These are phyloP conservation scores for Plasmodium gonderi DNA, from an alignment of 169 alveolate genomes.

Conservation along the genomic window DNA sequence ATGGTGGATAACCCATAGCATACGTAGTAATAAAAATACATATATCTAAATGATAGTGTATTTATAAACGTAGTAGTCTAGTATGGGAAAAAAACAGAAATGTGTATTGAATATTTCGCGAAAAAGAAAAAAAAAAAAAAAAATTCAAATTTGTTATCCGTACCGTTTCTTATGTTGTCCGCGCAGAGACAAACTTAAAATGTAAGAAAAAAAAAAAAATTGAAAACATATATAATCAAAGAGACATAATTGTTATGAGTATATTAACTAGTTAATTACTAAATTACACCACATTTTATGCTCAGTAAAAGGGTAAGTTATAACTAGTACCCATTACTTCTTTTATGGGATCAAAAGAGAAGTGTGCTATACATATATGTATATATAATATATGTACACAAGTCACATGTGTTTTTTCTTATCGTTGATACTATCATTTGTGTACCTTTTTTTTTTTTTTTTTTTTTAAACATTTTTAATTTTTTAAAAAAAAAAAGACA, in stretches of 20 bases:
- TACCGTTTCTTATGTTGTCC: background rate
- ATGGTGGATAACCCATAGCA: background rate
- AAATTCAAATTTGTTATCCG: background rate
- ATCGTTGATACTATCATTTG: background rate
- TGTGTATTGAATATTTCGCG: background rate
- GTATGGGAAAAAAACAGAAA: background rate
- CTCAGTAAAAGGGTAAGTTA: background rate
- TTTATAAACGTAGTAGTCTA: background rate
- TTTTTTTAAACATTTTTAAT: background rate
- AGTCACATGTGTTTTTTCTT: background rate
- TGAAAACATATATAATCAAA: background rate
- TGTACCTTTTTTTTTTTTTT: background rate
- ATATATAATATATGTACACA: background rate
- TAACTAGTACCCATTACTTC: background rate
- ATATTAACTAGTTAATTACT: background rate
- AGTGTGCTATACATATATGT: background rate
- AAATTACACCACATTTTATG: background rate
- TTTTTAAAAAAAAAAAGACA: background rate
- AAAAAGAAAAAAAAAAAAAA: background rate
- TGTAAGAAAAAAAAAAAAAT: background rate
- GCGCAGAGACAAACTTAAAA: background rate
- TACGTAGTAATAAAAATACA: background rate
- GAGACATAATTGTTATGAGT: background rate
- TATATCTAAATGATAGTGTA: background rate
- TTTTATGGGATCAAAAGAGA: too few relatives aligned